Base-by-base conservation (phyloP, 192 early-diverging fungal species). In the Podila horticola region DNA sequence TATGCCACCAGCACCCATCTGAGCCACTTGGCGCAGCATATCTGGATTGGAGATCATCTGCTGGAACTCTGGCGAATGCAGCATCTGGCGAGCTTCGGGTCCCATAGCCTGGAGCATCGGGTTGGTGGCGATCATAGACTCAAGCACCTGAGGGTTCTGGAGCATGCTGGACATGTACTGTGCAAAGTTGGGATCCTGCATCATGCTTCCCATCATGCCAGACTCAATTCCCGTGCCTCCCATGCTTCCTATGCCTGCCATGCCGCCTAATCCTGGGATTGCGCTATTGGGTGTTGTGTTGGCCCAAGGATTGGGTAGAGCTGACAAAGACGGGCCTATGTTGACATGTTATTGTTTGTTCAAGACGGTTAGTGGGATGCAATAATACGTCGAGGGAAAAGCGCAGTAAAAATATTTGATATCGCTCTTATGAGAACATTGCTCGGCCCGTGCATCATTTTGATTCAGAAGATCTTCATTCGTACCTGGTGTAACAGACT, bases 11-110 rank as follows among this genome's bases (percentile, higher is more conserved):
- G 72, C 67, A 28, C 67, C 63, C 88, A 96, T 90, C 65, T 87
- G 79, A 26, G 92, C 90, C 71, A 95, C 88, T 41, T 84, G 88
- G 19, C 92, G 86, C 74, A 98, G 84, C 10, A 89, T 71, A 19
- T 97, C 89, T 0, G 97, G 97, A 82, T 97, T 92, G 50, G 91
- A 79, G 59, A 96, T 85, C 89, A 98, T 94, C 22, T 90, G 88
- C 65, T 88, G 85, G 64, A 93, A 90, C 74, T 89, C 88, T 0
- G 92, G 92, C 60, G 91, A 90, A 31, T 88, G 87, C 85, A 98
- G 87, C 87, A 94, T 92, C 74, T 88, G 81, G 65, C 96, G 91
- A 81, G 95, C 87, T 84, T 97, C 86, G 13, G 96, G 95, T 28
- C 91, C 94, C 75, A 96, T 92, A 29, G 83, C 72, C 59, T 90